These are phyloP conservation scores for Rhynchospora pubera DNA, from an alignment of 176 grass and related monocot genomes.

Conservation along the genomic window DNA sequence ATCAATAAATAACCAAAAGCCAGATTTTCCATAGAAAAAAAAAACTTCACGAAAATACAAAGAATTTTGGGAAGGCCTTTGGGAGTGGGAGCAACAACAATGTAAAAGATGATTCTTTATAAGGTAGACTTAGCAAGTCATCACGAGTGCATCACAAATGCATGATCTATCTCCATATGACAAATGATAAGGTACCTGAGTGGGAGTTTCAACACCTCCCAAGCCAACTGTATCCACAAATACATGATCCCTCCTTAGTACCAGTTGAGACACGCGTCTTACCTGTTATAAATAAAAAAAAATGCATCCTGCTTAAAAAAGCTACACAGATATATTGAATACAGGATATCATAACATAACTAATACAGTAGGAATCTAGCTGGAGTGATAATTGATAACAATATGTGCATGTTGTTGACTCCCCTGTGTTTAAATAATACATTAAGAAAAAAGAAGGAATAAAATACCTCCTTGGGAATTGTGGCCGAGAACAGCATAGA, in stretches of 20 bases:
- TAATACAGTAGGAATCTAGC: background rate
- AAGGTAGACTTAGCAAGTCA: background rate
- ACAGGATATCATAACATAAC: background rate
- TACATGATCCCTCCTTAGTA: conserved; percentile 76
- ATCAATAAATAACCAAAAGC: background rate
- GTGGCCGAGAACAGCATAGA: conserved; percentile 85
- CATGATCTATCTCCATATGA: background rate
- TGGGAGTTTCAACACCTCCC: conserved; percentile 65
- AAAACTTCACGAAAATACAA: background rate
- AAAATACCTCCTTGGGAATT: conserved; percentile 83
- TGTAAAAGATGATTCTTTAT: background rate
- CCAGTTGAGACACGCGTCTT: conserved; percentile 84
- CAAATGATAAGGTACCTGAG: conserved; percentile 47
- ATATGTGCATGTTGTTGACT: background rate
- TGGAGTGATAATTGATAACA: background rate
- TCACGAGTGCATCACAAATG: background rate
- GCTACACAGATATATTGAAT: too few relatives aligned
- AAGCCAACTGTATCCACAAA: conserved; percentile 90
- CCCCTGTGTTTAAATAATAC: background rate
- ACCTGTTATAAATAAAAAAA: conserved; percentile 40
- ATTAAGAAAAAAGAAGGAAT: background rate
- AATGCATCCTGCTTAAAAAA: background rate
- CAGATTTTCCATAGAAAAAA: background rate
- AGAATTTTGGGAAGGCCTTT: background rate
- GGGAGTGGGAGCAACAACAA: background rate